Base-by-base conservation (phyloP, 73 alveolate genomes). In the Breviolum minutum region DNA sequence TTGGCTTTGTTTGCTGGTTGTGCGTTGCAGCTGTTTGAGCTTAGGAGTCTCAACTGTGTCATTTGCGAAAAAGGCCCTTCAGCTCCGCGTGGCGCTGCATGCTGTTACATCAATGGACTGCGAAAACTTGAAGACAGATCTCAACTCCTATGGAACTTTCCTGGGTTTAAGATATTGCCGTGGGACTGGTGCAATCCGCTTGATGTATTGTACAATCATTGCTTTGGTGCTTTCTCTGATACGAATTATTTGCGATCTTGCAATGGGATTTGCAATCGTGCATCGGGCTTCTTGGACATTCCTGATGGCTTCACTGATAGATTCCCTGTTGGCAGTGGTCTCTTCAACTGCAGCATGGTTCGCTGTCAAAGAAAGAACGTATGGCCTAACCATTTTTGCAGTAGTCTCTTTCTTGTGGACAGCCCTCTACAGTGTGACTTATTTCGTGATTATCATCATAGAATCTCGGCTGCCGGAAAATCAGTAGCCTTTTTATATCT, bases 401-500 rank as follows among this genome's bases (percentile, higher is more conserved):
- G 22, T 80, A 27, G 61, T 54, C 61, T 48, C 13, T 19, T 66
- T 32, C 60, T 12, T 88, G 61, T 70, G 66, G 95, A 70, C 85
- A 24, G 95, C 95, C 14, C 68, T 88, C 20, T 88, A 29, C 95
- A 88, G 95, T 70, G 30, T 54, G 80, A 54, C 62, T 5, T 88
- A 88, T 32, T 70, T 88, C 10, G 22, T 32, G 27, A 20, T 48
- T 0, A 85, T 88, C 73, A 32, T 32, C n/a, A 12, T 69, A 4
- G 95, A 16, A 1, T 10, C 95, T 68, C 73, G 95, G 85, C 62
- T 29, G 90, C 70, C 6, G 66, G 7, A 27, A 17, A 27, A 62
- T 11, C 14, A 10, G 5, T 60, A n/a, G 63, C 86, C 61, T 27
- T 62, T 11, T 7, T 24, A n/a, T 14, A 24, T 8, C 86, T 8